A percentile compares a stretch with the other conserved stretches of the same genome.
These are phyloP conservation scores for Colletotrichum phormii DNA, from an alignment of 2,329 filamentous ascomycete species.

Conservation along the genomic window DNA sequence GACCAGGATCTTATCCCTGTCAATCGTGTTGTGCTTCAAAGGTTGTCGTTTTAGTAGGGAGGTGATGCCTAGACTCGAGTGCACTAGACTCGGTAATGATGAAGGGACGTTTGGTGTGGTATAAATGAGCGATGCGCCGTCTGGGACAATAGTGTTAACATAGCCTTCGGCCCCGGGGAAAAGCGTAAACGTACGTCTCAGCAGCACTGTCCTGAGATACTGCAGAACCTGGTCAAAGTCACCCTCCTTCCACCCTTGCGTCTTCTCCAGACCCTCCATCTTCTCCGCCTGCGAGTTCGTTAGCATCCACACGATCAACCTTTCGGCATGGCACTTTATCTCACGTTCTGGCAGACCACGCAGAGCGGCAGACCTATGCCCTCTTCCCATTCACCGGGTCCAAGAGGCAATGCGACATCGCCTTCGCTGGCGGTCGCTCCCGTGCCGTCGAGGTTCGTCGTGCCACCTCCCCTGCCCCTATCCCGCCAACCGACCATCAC, in stretches of 20 bases:
- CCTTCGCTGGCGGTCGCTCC: slow-evolving; percentile 69
- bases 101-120: slow-evolving; percentile 82
- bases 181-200: slow-evolving; percentile 75
- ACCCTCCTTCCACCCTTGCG: slow-evolving; percentile 93
- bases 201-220: slow-evolving; percentile 86
- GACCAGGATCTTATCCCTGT: slow-evolving; percentile 92
- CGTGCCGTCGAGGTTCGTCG: slow-evolving; percentile 72
- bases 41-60: slow-evolving; percentile 83
- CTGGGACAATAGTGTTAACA: slow-evolving; percentile 55
- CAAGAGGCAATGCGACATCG: slow-evolving; percentile 79
- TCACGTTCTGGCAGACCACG: slow-evolving; percentile 94
- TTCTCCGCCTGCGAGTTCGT: slow-evolving; percentile 74
- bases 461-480: slow-evolving; percentile 73
- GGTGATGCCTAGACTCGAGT: slow-evolving; percentile 87
- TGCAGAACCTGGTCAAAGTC: slow-evolving; percentile 97
- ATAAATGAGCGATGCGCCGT: slow-evolving; percentile 87
- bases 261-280: slow-evolving; percentile 90
- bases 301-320: slow-evolving; percentile 32
- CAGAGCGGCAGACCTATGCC: slow-evolving; percentile 87
- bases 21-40: slow-evolving; percentile 90
- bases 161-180: not conserved
- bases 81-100: slow-evolving; percentile 82
- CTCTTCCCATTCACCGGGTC: slow-evolving; percentile 94
- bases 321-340: slow-evolving; percentile 41
- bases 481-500: slow-evolving; percentile 85